Evolutionary conservation across 257 asterid species (phyloP).

Genomic region (Prunella vulgaris): DNA sequence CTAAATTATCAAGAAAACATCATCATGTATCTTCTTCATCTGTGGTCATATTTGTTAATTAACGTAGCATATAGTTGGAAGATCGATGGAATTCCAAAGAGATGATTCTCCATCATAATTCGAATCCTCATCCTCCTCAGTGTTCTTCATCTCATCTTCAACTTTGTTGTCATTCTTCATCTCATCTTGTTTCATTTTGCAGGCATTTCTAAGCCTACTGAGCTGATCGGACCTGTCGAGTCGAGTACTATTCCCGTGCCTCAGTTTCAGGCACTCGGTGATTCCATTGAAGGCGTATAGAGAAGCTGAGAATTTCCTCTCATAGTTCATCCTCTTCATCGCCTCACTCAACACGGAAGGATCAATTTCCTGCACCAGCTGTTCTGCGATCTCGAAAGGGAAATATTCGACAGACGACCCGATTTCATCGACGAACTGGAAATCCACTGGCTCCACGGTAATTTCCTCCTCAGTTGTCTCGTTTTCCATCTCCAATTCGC

Average conservation of each 20-base stretch:
- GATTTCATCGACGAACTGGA: conserved; percentile 63
- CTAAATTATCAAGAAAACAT: background rate
- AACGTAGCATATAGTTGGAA: conserved; percentile 36
- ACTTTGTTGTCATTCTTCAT: background rate
- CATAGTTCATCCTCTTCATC: conserved; percentile 69
- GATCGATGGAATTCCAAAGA: conserved; percentile 42
- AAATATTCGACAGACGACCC: conserved; percentile 48
- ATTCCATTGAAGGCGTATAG: conserved; percentile 76
- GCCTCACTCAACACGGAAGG: conserved; percentile 47
- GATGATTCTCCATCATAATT: conserved; percentile 29
- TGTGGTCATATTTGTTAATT: conserved; percentile 11
- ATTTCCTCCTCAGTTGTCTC: conserved; percentile 20
- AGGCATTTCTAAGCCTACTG: conserved; percentile 45
- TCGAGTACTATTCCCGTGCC: conserved; percentile 25
- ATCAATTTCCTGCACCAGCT: conserved; percentile 34
- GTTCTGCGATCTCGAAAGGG: conserved; percentile 64
- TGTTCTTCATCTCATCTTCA: background rate
- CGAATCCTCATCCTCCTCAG: background rate
- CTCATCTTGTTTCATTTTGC: conserved; percentile 35
- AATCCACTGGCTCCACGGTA: conserved; percentile 37
- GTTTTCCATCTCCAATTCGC: conserved; percentile 21
- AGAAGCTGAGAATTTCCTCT: conserved; percentile 74
- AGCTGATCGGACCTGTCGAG: conserved; percentile 51
- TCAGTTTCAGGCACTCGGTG: conserved; percentile 58
- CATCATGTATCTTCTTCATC: no score